Percentiles rank a stretch among this genome's conserved stretches.
Conservation (phyloP, 2,329 filamentous ascomycete genomes). For the Sclerotinia sclerotiorum region DNA sequence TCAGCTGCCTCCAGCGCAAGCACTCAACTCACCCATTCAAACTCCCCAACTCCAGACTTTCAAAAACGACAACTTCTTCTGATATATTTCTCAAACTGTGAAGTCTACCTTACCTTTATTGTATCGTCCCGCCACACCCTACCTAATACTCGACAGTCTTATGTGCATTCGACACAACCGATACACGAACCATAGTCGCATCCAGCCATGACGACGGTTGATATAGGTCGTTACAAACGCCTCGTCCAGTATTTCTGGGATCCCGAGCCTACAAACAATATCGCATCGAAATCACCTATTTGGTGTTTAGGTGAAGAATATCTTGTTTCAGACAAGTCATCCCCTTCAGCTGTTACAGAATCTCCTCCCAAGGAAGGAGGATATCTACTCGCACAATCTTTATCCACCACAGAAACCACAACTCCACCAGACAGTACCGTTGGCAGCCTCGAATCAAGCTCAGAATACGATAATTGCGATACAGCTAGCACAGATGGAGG, state of each 20-base stretch:
- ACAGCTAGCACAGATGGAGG: slow-evolving; percentile 45
- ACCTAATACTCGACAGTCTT: neutral
- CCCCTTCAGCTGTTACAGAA: slow-evolving; percentile 21
- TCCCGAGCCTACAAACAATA: slow-evolving; percentile 80
- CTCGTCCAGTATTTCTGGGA: slow-evolving; percentile 93
- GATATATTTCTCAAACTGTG: neutral
- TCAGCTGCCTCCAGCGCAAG: slow-evolving; percentile 9
- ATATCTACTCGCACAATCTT: slow-evolving; percentile 13
- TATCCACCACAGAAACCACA: slow-evolving; percentile 26
- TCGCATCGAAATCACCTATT: slow-evolving; percentile 64
- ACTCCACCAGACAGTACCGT: slow-evolving; percentile 40
- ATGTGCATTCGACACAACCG: slow-evolving; percentile 16
- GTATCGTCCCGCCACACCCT: slow-evolving; percentile 6
- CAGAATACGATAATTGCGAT: slow-evolving; percentile 34
- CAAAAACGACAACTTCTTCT: neutral
- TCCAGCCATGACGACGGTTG: slow-evolving; percentile 58
- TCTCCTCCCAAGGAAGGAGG: slow-evolving; percentile 28
- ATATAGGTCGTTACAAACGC: slow-evolving; percentile 75
- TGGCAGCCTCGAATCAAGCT: slow-evolving; percentile 36
- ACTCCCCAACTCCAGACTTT: neutral
- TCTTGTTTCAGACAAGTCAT: slow-evolving; percentile 34
- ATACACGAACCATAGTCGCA: slow-evolving; percentile 1
- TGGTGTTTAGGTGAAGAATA: slow-evolving; percentile 78
- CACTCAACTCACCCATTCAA: slow-evolving; percentile 5
- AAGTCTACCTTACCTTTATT: too few relatives aligned